phyloP scores from a whole-genome alignment of 768 basidiomycete species.

The Boletus speciosus region DNA sequence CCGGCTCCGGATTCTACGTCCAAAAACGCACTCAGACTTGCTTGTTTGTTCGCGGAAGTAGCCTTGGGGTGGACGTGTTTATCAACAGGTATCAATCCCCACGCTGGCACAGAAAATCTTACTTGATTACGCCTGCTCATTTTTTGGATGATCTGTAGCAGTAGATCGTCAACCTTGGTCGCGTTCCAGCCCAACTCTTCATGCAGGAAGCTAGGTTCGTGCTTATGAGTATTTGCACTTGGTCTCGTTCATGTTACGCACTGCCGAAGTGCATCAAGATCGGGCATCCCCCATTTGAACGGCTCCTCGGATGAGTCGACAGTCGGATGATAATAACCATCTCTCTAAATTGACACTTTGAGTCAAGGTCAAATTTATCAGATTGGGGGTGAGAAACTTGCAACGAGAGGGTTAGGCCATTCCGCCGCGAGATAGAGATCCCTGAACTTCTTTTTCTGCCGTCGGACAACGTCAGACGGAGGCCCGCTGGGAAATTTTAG shows the following conservation, averaged over 20 bases:
- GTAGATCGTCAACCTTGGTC: constrained; percentile 80
- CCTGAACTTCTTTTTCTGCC: constrained; percentile 87
- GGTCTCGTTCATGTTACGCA: constrained; percentile 36
- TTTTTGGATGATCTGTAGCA: constrained; percentile 89
- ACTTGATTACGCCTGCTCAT: constrained; percentile 82
- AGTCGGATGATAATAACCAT: constrained; percentile 89
- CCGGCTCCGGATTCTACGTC: constrained; percentile 66
- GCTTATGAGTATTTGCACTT: constrained; percentile 10
- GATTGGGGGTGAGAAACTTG: constrained; percentile 36
- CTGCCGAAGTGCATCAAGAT: constrained; percentile 87
- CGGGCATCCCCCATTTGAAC: constrained; percentile 97
- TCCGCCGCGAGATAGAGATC: constrained; percentile 72
- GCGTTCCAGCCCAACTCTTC: constrained; percentile 82
- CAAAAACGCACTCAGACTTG: constrained; percentile 72
- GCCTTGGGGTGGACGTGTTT: constrained; percentile 35
- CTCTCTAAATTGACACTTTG: constrained; percentile 48
- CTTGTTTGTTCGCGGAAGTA: constrained; percentile 70
- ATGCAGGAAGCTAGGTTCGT: constrained; percentile 53
- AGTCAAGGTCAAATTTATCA: constrained; percentile 1
- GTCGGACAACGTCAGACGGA: constrained; percentile 9
- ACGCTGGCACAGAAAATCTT: constrained; percentile 11
- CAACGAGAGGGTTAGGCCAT: constrained; percentile 93
- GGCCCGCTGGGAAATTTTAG: constrained; percentile 3
- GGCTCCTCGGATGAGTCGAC: constrained; percentile 90
- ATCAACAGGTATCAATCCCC: neutral